phyloP scores from a whole-genome alignment of 2,329 filamentous ascomycete species.

The Akanthomyces muscarius region DNA sequence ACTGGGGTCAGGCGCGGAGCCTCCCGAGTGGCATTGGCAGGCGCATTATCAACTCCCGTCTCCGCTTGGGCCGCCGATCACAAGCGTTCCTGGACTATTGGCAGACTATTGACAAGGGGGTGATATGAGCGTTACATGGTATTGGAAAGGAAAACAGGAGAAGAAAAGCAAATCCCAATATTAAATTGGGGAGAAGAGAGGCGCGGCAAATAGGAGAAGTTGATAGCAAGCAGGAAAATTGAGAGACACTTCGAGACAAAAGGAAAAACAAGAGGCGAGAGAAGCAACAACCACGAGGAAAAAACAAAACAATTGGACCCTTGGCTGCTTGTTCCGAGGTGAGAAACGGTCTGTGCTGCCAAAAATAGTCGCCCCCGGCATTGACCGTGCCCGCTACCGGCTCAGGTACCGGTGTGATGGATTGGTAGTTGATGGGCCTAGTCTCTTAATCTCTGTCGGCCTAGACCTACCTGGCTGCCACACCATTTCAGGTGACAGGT shows the following conservation, averaged over 20 bases:
- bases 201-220: not conserved
- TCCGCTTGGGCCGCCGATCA: slow-evolving; percentile 3
- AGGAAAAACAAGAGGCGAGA: not conserved
- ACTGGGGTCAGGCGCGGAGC: not conserved
- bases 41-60: not conserved
- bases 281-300: not conserved
- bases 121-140: not conserved
- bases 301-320: not conserved
- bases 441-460: too few relatives aligned
- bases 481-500: slow-evolving; percentile 8
- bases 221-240: not conserved
- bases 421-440: not conserved
- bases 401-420: slow-evolving; percentile 9
- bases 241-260: not conserved
- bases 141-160: not conserved
- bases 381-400: not conserved
- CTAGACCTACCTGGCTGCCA: not conserved
- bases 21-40: not conserved
- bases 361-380: slow-evolving; percentile 3
- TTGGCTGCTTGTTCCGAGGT: not conserved
- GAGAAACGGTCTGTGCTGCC: not conserved
- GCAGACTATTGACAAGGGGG: not conserved
- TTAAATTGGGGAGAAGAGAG: slow-evolving; percentile 4
- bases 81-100: slow-evolving; percentile 1
- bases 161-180: not conserved